Evolutionary conservation across 1,284 basidiomycete species (phyloP).

Genomic region (Apiotrichum mycotoxinovorans): DNA sequence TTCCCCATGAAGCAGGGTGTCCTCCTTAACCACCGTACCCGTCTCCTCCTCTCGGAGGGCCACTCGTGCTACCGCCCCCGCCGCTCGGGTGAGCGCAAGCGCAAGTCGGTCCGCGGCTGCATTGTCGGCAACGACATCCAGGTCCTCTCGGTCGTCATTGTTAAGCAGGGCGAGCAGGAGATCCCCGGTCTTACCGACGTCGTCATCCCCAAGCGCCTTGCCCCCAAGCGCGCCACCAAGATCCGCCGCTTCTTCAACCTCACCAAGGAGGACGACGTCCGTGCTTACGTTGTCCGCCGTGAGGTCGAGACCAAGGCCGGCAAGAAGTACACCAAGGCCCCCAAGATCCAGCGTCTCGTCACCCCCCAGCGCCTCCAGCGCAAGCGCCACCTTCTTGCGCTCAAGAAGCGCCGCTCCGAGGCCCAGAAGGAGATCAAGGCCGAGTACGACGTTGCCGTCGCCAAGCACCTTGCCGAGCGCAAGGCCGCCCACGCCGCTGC

Average conservation of each 20-base stretch:
- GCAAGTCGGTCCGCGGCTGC: slow-evolving; percentile 98
- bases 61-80: slow-evolving; percentile 97
- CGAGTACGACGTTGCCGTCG: slow-evolving; percentile 83
- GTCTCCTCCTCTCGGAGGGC: slow-evolving; percentile 87
- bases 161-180: slow-evolving; percentile 93
- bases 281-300: slow-evolving; percentile 86
- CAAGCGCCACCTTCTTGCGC: slow-evolving; percentile 84
- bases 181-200: slow-evolving; percentile 90
- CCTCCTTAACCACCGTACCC: slow-evolving; percentile 88
- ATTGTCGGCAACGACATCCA: slow-evolving; percentile 96
- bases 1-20: slow-evolving; percentile 92
- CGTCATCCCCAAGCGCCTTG: slow-evolving; percentile 90
- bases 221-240: slow-evolving; percentile 76
- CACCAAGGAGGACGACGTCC: slow-evolving; percentile 95
- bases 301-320: slow-evolving; percentile 95
- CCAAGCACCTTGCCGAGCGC: slow-evolving; percentile 90
- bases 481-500: slow-evolving; percentile 65
- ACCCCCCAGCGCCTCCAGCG: slow-evolving; percentile 94
- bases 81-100: slow-evolving; percentile 91
- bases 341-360: slow-evolving; percentile 68
- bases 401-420: slow-evolving; percentile 85
- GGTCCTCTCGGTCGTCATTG: slow-evolving; percentile 88
- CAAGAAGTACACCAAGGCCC: slow-evolving; percentile 97
- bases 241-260: slow-evolving; percentile 98
- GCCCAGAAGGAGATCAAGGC: slow-evolving; percentile 90